Conservation (phyloP, 1,284 basidiomycete genomes). For the Ustilago nuda region DNA sequence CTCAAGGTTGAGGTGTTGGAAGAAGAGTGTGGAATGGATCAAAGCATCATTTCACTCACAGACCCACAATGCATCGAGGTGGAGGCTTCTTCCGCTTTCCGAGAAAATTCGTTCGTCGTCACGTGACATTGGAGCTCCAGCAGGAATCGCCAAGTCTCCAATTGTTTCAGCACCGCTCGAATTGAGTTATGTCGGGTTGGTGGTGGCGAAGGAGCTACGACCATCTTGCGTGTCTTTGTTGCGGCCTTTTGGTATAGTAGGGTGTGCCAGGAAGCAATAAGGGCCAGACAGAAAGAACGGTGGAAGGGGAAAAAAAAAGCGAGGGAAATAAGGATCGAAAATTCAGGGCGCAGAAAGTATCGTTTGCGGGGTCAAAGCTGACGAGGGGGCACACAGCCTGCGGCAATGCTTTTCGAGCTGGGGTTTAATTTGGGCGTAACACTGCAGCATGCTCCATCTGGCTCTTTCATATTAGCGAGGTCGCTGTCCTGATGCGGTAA, state of each 20-base stretch:
- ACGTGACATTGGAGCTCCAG: background rate
- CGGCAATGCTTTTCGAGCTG: background rate
- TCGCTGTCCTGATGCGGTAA: background rate
- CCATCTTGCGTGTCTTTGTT: too few species aligned
- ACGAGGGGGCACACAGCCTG: background rate
- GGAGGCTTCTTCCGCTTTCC: constrained; percentile 5
- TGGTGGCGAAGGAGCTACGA: background rate
- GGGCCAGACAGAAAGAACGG: background rate
- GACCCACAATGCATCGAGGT: background rate
- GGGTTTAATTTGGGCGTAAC: constrained; percentile 6
- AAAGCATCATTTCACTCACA: background rate
- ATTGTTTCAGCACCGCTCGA: too few species aligned
- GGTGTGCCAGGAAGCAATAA: background rate
- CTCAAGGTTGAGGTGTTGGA: background rate
- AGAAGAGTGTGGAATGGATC: background rate
- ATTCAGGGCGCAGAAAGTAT: background rate
- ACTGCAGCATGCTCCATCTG: constrained; percentile 1
- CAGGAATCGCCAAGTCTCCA: background rate
- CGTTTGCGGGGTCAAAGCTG: background rate
- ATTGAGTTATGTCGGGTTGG: too few species aligned
- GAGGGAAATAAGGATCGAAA: background rate
- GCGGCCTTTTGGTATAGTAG: too few species aligned
- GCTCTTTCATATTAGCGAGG: background rate
- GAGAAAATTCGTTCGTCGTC: background rate
- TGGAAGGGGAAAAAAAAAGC: background rate